Conservation (phyloP, 1,284 basidiomycete species). For the Ustilago tritici region DNA sequence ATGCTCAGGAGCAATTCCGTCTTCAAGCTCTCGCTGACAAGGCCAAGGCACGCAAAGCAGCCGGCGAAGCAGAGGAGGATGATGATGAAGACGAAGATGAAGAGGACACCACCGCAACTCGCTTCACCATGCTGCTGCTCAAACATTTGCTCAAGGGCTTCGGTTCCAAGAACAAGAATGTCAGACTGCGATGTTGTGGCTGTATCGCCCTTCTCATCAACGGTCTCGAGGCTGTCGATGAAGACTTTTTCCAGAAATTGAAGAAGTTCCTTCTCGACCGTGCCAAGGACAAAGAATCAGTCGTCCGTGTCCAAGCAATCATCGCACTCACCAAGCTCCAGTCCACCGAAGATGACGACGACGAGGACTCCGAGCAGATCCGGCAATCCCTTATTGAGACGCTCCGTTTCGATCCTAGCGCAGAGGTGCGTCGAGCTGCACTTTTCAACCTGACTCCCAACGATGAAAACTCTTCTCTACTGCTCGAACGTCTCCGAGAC, state of each 20-base stretch:
- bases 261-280: constrained; percentile 81
- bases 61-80: constrained; percentile 63
- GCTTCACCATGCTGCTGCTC: constrained; percentile 79
- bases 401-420: constrained; percentile 78
- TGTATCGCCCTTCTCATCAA: constrained; percentile 73
- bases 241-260: constrained; percentile 82
- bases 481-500: constrained; percentile 87
- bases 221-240: constrained; percentile 73
- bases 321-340: constrained; percentile 86
- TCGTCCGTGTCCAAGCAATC: constrained; percentile 85
- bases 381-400: constrained; percentile 79
- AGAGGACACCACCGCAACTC: constrained; percentile 78
- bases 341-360: constrained; percentile 72
- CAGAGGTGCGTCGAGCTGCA: constrained; percentile 89
- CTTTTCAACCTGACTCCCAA: constrained; percentile 82
- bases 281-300: constrained; percentile 84
- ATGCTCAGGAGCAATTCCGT: constrained; percentile 62
- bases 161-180: constrained; percentile 87
- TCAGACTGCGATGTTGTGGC: constrained; percentile 83
- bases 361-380: constrained; percentile 77
- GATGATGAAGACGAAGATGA: constrained; percentile 75
- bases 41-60: constrained; percentile 18
- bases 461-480: constrained; percentile 74
- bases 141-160: constrained; percentile 86
- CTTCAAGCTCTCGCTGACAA: constrained; percentile 42